Base-by-base conservation (phyloP, 805 yeast species). In the Suhomyces sp. region DNA sequence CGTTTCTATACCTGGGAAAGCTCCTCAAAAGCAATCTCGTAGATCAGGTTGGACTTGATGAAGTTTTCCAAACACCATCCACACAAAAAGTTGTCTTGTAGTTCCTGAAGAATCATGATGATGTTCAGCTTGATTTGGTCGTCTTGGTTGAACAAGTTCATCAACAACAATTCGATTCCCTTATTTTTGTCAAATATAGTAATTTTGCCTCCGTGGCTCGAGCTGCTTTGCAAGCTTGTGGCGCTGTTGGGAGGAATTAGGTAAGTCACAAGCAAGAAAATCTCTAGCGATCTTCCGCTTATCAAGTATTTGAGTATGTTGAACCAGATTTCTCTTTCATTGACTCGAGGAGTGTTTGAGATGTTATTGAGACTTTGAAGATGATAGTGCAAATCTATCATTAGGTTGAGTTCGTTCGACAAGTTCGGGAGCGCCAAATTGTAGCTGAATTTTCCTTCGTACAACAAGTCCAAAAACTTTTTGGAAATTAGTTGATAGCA, bases 171-270 rank as follows among this genome's bases (percentile, higher is more conserved):
- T 55, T 76, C 80, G 21, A 76, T 67, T 1, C 79, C 79, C 53
- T 70, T 71, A 57, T 76, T 76, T 54, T 74, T 72, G 53, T 75
- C 79, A 47, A 75, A 73, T 2, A 71, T 68, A 5, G 77, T 71
- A 46, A 71, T 54, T 53, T 63, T 68, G 6, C 78, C 77, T 0
- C 77, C 76, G 52, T 71, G 75, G 6, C 63, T 58, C 5, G 73
- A 63, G 17, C 70, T 63, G 46, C 72, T 63, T 55, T 71, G 76
- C 37, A 72, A 61, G 47, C 73, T 68, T 2, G 77, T 64, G 25
- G 75, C 66, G 12, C 69, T 67, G 50, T 63, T 67, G 6, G 79
- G 78, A 9, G 78, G 78, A 1, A 75, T 69, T 41, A 75, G 61
- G 53, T 73, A 75, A 3, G 78, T 73, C 27, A 69, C 59, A 39